Conservation (phyloP, 176 grass and related monocot species). For the Triticum timopheevii region DNA sequence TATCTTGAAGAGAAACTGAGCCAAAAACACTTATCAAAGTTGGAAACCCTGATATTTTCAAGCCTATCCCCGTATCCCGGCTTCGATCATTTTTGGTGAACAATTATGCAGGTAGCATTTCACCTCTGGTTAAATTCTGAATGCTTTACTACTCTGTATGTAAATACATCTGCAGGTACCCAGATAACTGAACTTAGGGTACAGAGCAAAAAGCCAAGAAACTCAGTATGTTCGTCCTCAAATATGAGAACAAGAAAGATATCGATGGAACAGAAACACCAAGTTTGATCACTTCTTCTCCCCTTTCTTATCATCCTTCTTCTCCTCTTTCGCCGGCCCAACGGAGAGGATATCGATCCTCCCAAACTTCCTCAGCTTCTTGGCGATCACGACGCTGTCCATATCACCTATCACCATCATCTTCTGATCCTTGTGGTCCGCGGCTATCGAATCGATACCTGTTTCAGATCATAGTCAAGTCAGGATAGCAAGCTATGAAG, state of each 20-base stretch:
- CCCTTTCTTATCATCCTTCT: slow-evolving; percentile 75
- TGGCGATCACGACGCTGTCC: slow-evolving; percentile 68
- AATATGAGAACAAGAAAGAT: not conserved
- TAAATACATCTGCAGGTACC: not conserved
- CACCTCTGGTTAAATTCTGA: not conserved
- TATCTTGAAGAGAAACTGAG: not conserved
- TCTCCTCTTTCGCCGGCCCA: slow-evolving; percentile 78
- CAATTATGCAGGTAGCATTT: not conserved
- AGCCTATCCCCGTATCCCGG: too few relatives aligned
- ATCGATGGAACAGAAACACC: not conserved
- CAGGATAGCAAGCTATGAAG: not conserved
- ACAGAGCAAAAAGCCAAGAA: not conserved
- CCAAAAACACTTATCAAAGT: not conserved
- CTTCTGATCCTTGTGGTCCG: slow-evolving; percentile 71
- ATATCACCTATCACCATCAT: slow-evolving; percentile 78
- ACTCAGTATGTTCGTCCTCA: not conserved
- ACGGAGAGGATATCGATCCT: slow-evolving; percentile 71
- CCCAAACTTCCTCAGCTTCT: slow-evolving; percentile 79
- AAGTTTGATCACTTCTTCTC: slow-evolving; percentile 44
- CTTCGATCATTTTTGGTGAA: not conserved
- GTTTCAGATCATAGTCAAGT: slow-evolving; percentile 4
- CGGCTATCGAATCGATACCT: slow-evolving; percentile 84
- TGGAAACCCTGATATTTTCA: not conserved
- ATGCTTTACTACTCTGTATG: not conserved
- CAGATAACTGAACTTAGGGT: not conserved